Conservation (phyloP, 2,329 filamentous ascomycete species). For the Xylaria sp. region DNA sequence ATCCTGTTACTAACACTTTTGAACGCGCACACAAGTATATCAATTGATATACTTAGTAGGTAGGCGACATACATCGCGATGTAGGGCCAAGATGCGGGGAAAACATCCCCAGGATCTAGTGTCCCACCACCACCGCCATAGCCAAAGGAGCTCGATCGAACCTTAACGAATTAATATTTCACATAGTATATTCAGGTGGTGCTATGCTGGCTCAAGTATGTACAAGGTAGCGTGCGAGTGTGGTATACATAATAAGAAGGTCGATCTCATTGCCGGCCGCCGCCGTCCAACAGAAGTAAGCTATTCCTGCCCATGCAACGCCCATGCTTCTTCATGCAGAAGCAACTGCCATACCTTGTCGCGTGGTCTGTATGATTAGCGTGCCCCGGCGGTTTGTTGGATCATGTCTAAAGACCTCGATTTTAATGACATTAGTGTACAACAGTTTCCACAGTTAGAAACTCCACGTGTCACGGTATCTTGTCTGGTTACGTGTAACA, state of each 20-base stretch:
- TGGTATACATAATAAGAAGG: background rate
- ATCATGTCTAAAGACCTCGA: background rate
- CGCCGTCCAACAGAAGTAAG: background rate
- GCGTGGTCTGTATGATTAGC: background rate
- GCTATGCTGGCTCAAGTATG: no score
- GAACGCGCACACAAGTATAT: no score
- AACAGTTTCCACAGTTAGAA: no score
- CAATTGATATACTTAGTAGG: no score
- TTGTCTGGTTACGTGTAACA: background rate
- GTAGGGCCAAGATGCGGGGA: background rate
- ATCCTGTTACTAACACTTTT: background rate
- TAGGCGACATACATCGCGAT: background rate
- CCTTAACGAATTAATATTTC: no score
- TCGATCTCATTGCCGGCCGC: slow-evolving; percentile 8
- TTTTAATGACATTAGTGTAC: background rate
- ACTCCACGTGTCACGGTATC: background rate
- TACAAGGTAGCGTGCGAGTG: no score
- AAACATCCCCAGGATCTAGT: background rate
- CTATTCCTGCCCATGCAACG: background rate
- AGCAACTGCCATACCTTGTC: background rate
- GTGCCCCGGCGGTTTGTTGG: background rate
- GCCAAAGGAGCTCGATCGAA: no score
- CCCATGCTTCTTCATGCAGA: slow-evolving; percentile 21
- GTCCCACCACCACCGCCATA: background rate
- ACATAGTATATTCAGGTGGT: background rate